Evolutionary conservation across 306 rosid species (phyloP).

Genomic region (Trifolium pratense): DNA sequence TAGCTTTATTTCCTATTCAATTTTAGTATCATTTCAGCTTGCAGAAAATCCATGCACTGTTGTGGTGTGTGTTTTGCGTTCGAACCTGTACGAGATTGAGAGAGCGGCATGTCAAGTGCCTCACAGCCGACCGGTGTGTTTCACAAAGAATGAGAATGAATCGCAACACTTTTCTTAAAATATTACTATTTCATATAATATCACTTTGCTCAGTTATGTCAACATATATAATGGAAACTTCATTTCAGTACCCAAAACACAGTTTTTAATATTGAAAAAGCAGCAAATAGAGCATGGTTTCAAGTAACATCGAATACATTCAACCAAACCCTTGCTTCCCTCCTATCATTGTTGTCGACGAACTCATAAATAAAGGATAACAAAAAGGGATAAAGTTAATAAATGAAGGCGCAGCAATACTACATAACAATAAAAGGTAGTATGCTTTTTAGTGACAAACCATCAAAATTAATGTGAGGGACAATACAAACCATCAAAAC

Average conservation of each 20-base stretch:
- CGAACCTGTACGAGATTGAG: no score
- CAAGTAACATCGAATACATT: neutral
- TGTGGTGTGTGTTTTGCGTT: no score
- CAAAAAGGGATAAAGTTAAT: neutral
- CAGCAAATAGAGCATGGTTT: neutral
- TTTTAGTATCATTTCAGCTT: no score
- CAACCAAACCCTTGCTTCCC: neutral
- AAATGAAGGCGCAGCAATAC: neutral
- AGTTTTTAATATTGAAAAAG: neutral
- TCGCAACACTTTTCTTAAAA: no score
- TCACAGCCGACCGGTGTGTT: no score
- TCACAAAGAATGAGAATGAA: no score
- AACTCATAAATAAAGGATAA: neutral
- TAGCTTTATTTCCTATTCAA: no score
- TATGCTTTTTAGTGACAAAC: neutral
- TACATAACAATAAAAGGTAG: constrained; percentile 1
- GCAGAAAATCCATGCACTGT: no score
- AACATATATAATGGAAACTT: neutral
- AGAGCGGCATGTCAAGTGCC: no score
- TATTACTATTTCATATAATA: no score
- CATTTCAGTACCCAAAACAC: neutral
- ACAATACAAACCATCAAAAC: constrained; percentile 21
- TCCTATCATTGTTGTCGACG: neutral
- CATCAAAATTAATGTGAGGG: constrained; percentile 22
- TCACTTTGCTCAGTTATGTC: neutral